Percentiles rank a stretch among this genome's conserved stretches.
These are phyloP conservation scores for Excoecaria cochinchinensis DNA, from an alignment of 345 rosid genomes.

Conservation along the genomic window DNA sequence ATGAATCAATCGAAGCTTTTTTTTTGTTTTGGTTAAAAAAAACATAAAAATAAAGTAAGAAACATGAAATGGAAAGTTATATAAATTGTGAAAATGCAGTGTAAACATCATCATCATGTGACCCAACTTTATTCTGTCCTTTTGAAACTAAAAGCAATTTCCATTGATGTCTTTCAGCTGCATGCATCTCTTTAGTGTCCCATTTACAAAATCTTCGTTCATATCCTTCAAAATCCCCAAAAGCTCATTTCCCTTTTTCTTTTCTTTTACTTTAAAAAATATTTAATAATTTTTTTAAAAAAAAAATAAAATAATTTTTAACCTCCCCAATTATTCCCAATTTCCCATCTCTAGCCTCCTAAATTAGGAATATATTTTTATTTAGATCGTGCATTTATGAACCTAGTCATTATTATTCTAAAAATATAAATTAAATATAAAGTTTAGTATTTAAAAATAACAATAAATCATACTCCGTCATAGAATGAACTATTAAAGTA, in stretches of 20 bases:
- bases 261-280: constrained; percentile 11
- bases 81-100: not conserved
- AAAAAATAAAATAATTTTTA: no score
- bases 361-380: no score
- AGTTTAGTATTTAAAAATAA: no score
- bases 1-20: not conserved
- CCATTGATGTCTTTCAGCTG: constrained; percentile 22
- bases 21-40: not conserved
- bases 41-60: not conserved
- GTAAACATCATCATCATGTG: constrained; percentile 15
- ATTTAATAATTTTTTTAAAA: not conserved
- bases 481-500: no score
- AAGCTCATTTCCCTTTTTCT: constrained; percentile 20
- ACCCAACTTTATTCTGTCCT: constrained; percentile 30
- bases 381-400: no score
- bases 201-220: constrained; percentile 34
- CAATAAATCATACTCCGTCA: no score
- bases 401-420: no score
- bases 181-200: constrained; percentile 7
- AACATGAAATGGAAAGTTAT: not conserved
- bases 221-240: constrained; percentile 25
- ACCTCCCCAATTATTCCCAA: no score
- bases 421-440: no score
- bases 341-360: no score
- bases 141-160: constrained; percentile 30